Conservation (phyloP, 331 rosid genomes). For the Pyrus hybrid region DNA sequence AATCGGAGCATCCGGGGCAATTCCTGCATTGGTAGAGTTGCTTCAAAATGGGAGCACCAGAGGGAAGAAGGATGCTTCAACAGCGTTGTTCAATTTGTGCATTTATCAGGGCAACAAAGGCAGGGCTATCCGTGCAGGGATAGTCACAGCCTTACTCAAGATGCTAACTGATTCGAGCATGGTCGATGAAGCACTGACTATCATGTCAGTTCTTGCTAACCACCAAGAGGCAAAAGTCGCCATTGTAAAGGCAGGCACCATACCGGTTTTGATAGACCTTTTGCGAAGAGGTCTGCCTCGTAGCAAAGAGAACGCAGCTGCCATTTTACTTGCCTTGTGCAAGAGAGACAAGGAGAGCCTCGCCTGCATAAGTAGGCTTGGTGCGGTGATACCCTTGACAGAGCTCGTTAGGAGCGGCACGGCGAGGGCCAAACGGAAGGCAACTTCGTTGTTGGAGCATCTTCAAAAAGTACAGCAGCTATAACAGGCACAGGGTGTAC, state of each 20-base stretch:
- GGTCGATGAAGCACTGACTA: constrained; percentile 88
- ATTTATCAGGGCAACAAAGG: constrained; percentile 97
- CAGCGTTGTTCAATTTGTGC: constrained; percentile 86
- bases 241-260: constrained; percentile 72
- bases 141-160: constrained; percentile 56
- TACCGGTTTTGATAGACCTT: constrained; percentile 87
- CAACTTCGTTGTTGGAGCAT: constrained; percentile 80
- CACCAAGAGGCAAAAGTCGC: constrained; percentile 85
- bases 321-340: constrained; percentile 81
- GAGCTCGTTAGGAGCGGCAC: constrained; percentile 78
- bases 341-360: constrained; percentile 74
- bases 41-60: constrained; percentile 82
- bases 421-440: constrained; percentile 89
- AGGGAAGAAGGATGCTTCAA: constrained; percentile 93
- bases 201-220: constrained; percentile 88
- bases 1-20: constrained; percentile 93
- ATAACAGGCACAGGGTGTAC: constrained; percentile 21
- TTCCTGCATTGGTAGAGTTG: constrained; percentile 79
- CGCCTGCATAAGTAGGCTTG: constrained; percentile 74
- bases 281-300: constrained; percentile 79
- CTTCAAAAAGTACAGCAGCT: constrained; percentile 61
- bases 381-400: constrained; percentile 70
- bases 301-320: constrained; percentile 79
- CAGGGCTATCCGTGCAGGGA: constrained; percentile 79
- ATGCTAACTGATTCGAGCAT: constrained; percentile 87